Conservation (phyloP, 768 basidiomycete genomes). For the Mycena capillaripes region DNA sequence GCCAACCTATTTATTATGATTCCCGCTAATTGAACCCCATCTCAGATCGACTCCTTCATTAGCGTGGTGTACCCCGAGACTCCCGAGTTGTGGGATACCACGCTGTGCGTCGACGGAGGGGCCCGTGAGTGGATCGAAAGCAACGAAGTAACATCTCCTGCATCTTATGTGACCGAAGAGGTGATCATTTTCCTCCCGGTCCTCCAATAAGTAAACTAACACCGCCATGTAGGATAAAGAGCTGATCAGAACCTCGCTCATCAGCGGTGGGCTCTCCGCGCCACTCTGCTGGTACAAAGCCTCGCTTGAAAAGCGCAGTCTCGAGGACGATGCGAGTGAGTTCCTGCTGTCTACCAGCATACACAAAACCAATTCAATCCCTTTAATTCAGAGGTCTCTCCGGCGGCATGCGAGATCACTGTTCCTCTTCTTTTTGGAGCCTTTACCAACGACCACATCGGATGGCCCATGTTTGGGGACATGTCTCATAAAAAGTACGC, state of each 20-base stretch:
- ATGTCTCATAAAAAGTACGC: background rate
- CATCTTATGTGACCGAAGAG: constrained; percentile 49
- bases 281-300: constrained; percentile 55
- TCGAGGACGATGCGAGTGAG: constrained; percentile 53
- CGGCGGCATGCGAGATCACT: background rate
- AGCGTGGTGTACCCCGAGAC: constrained; percentile 49
- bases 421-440: constrained; percentile 8
- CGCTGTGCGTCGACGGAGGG: constrained; percentile 54
- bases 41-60: constrained; percentile 57
- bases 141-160: constrained; percentile 43
- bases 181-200: constrained; percentile 35
- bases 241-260: constrained; percentile 34
- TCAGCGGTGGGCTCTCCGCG: constrained; percentile 46
- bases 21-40: background rate
- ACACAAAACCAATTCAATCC: too few species aligned
- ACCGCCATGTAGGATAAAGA: constrained; percentile 45
- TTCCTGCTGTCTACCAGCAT: background rate
- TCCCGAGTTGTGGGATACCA: constrained; percentile 50
- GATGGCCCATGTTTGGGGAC: constrained; percentile 1
- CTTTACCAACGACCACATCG: constrained; percentile 5
- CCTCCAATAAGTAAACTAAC: background rate
- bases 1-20: too few species aligned
- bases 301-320: constrained; percentile 41
- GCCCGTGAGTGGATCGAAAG: constrained; percentile 50
- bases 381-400: constrained; percentile 3